Conservation (phyloP, 1,139 yeast genomes). For the Insectozyma bohioensis region DNA sequence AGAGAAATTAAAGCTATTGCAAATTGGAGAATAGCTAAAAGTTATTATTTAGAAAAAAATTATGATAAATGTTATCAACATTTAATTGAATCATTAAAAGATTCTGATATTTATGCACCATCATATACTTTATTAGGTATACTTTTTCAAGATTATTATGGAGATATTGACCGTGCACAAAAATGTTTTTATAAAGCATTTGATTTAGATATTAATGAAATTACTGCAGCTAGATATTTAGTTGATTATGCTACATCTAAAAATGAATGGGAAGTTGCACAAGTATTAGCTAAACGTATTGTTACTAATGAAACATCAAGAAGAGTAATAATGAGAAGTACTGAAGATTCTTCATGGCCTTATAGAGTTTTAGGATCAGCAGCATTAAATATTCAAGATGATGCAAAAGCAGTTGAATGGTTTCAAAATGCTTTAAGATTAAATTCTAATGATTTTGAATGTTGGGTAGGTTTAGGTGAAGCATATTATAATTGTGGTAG, state of each 20-base stretch:
- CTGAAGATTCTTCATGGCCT: constrained; percentile 68
- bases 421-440: constrained; percentile 83
- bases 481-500: constrained; percentile 86
- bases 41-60: constrained; percentile 33
- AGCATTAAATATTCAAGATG: constrained; percentile 69
- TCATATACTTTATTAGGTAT: constrained; percentile 80
- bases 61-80: constrained; percentile 49
- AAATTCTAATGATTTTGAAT: constrained; percentile 62
- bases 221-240: constrained; percentile 70
- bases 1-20: constrained; percentile 58
- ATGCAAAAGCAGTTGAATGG: constrained; percentile 80
- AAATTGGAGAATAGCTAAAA: constrained; percentile 73
- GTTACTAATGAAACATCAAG: constrained; percentile 64
- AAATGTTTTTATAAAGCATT: constrained; percentile 90
- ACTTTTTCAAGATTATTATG: constrained; percentile 56
- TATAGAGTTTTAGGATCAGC: constrained; percentile 83
- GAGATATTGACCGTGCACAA: constrained; percentile 68
- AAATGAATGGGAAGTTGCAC: constrained; percentile 85
- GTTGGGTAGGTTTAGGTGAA: constrained; percentile 95
- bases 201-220: constrained; percentile 78
- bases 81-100: constrained; percentile 63
- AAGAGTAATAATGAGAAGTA: constrained; percentile 43
- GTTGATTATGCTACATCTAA: constrained; percentile 65
- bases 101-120: constrained; percentile 65
- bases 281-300: constrained; percentile 63